A percentile compares a stretch with the other conserved stretches of the same genome.
phyloP scores from a whole-genome alignment of 345 rosid species.

The Cochlearia excelsa region DNA sequence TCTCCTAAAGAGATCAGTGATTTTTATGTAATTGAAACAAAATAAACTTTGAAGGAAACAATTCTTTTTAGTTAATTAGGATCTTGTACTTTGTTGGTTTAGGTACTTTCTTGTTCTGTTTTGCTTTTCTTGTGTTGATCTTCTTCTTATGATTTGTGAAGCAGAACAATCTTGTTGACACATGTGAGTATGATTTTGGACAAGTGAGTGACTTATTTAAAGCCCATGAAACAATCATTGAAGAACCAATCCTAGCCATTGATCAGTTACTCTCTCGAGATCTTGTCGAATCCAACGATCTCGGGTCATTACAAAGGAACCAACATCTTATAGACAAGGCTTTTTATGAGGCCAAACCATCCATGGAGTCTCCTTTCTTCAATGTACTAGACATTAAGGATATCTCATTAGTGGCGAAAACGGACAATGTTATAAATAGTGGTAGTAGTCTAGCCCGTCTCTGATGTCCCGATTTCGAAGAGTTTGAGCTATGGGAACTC shows the following conservation, averaged over 20 bases:
- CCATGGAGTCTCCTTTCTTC: slow-evolving; percentile 46
- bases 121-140: slow-evolving; percentile 14
- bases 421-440: slow-evolving; percentile 33
- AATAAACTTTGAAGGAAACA: neutral
- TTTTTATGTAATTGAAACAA: neutral
- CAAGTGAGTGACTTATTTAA: slow-evolving; percentile 84
- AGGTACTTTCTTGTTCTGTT: neutral
- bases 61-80: neutral
- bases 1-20: slow-evolving; percentile 14
- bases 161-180: slow-evolving; percentile 44
- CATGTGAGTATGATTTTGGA: slow-evolving; percentile 72
- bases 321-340: slow-evolving; percentile 72
- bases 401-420: slow-evolving; percentile 37
- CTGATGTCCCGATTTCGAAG: slow-evolving; percentile 49
- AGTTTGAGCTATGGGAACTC: slow-evolving; percentile 70
- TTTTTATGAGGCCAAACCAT: slow-evolving; percentile 60
- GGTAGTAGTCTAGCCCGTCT: slow-evolving; percentile 14
- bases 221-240: slow-evolving; percentile 78
- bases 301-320: slow-evolving; percentile 62
- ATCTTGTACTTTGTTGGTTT: slow-evolving; percentile 13
- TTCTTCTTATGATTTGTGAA: slow-evolving; percentile 17
- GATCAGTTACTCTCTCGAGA: slow-evolving; percentile 63
- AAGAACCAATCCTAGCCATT: slow-evolving; percentile 53
- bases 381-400: slow-evolving; percentile 56
- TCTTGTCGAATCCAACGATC: slow-evolving; percentile 45